Base-by-base conservation (phyloP, 768 basidiomycete species). In the Coprinopsis cinerea region DNA sequence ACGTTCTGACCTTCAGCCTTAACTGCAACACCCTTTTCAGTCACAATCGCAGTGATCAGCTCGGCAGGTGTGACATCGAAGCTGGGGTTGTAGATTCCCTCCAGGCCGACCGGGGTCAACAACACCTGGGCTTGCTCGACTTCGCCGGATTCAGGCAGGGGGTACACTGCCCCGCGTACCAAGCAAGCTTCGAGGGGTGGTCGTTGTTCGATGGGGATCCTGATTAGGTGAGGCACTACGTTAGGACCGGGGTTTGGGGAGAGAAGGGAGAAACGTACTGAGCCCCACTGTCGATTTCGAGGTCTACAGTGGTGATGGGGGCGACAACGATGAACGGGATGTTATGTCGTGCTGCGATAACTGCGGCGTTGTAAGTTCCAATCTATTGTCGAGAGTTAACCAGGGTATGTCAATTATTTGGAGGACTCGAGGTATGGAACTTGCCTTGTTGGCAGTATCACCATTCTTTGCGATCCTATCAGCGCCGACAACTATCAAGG, bases 11-110 rank as follows among this genome's bases (percentile, higher is more conserved):
- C 83, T 5, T 76, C 76, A 51, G 68, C 68, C 59, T 83, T 85
- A 51, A 85, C 79, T 2, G 90, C 91, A 26, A 96, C 92, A 5
- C 95, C 93, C 57, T 88, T 92, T 70, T 98, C 95, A 2, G 93
- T 97, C 11, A 94, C 92, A 44, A 98, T 88, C 25, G 88, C 90
- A n/a, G 84, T 88, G 55, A 98, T 96, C 36, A 97, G 71, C 52
- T 88, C 85, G 2, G 93, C 91, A 0, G 94, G 93, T 0, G 95
- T 97, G 14, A 98, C 92, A 62, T 98, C 95, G 66, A 97, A 98
- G 55, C 89, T 91, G 1, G 95, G 93, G 65, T 96, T 98, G 65
- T 93, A 95, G 34, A 91, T 70, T 25, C 77, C 79, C 39, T 78
- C 73, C 24, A 85, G 61, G 13, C 72, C 75, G 18, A 68, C 63